A percentile compares a stretch with the other conserved stretches of the same genome.
Evolutionary conservation across 495 filamentous ascomycete genomes (phyloP).

Genomic region (Penicillium pancosmium): DNA sequence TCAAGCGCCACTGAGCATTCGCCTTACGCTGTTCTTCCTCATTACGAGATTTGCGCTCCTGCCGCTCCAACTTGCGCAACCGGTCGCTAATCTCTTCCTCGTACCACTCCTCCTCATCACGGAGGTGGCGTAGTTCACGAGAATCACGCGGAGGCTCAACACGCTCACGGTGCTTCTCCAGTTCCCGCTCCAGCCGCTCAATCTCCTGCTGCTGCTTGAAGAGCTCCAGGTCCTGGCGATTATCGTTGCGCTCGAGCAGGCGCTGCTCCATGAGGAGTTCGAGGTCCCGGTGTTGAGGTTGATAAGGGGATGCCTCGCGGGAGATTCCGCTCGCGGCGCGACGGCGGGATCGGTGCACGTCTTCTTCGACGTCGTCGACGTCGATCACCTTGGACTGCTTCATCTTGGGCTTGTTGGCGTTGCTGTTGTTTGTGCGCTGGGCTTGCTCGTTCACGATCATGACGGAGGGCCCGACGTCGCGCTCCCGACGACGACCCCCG

Average conservation of each 20-base stretch:
- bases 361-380: conserved; percentile 37
- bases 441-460: conserved; percentile 33
- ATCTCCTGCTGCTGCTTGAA: conserved; percentile 48
- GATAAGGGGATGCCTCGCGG: conserved; percentile 24
- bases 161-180: conserved; percentile 37
- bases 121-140: conserved; percentile 28
- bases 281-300: conserved; percentile 34
- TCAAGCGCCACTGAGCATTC: conserved; percentile 32
- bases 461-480: conserved; percentile 19
- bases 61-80: conserved; percentile 34
- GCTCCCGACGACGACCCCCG: conserved; percentile 34
- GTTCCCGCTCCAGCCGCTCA: conserved; percentile 46
- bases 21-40: conserved; percentile 34
- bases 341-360: conserved; percentile 22
- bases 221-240: conserved; percentile 45
- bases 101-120: conserved; percentile 40
- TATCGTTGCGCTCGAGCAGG: conserved; percentile 39
- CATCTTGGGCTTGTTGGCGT: conserved; percentile 23
- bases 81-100: conserved; percentile 43
- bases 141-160: conserved; percentile 12
- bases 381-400: conserved; percentile 24
- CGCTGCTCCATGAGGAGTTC: conserved; percentile 43
- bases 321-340: conserved; percentile 23
- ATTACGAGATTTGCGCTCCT: conserved; percentile 35
- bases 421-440: conserved; percentile 16